A percentile compares a stretch with the other conserved stretches of the same genome.
These are phyloP conservation scores for Colletotrichum tamarilloi DNA, from an alignment of 2,329 filamentous ascomycete species.

Conservation along the genomic window DNA sequence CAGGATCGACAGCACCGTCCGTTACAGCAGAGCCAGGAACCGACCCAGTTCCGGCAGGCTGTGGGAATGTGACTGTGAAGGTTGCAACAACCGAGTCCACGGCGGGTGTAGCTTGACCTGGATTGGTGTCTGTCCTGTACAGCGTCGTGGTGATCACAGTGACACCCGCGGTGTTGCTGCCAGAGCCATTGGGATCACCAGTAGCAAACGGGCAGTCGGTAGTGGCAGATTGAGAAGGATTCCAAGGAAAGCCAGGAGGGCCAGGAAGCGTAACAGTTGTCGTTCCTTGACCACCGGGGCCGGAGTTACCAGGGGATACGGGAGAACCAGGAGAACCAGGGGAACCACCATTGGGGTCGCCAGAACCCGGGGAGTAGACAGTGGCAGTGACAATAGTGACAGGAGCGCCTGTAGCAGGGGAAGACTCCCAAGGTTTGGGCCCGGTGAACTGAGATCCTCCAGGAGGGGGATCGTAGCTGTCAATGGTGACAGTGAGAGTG, in stretches of 20 bases:
- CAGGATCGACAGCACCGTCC: not conserved
- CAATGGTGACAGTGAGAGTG: conserved; percentile 35
- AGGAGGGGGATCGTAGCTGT: conserved; percentile 34
- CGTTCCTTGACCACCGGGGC: conserved; percentile 1
- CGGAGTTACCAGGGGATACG: not conserved
- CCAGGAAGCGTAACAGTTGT: not conserved
- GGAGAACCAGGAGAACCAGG: not conserved
- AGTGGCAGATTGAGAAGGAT: not conserved
- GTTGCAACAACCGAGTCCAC: conserved; percentile 25
- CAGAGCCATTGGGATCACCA: conserved; percentile 2
- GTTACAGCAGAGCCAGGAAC: conserved; percentile 5
- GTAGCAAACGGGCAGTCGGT: not conserved
- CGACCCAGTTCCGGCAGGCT: not conserved
- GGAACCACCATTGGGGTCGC: not conserved
- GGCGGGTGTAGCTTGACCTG: not conserved
- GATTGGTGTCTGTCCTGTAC: not conserved
- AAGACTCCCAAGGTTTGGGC: conserved; percentile 35
- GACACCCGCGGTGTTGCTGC: conserved; percentile 3
- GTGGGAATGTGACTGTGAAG: conserved; percentile 29
- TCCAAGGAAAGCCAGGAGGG: conserved; percentile 22
- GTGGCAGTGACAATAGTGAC: conserved; percentile 37
- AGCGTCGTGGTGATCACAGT: conserved; percentile 31
- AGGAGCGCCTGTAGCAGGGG: conserved; percentile 7
- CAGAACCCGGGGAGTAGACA: conserved; percentile 19
- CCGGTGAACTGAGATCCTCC: conserved; percentile 37